Base-by-base conservation (phyloP, 2,329 filamentous ascomycete genomes). In the Aspergillus fructus region DNA sequence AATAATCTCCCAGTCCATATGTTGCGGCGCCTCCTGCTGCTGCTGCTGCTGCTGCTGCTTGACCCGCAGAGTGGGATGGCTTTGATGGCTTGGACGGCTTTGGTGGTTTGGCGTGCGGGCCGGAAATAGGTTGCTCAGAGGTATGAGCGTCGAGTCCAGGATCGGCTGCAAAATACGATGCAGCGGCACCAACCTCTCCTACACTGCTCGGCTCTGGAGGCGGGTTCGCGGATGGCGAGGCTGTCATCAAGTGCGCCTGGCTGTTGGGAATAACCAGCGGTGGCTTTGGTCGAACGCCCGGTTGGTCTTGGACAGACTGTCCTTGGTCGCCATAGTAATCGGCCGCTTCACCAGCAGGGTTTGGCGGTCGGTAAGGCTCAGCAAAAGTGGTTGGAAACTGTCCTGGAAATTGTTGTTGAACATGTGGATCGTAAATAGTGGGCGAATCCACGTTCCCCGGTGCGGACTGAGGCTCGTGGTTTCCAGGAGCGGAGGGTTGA, bases 271-370 rank as follows among this genome's bases (percentile, higher is more conserved):
- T 81, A 39, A 85, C 76, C 1, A 79, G 76, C 23, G 82, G 81
- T 33, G 75, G 75, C 15, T 78, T 70, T 6, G 82, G 79, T 43
- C 85, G 77, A 11, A 85, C 76, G n/a, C 85, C 85, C 6, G 85
- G 85, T 68, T 88, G 85, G 12, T 76, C 68, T 9, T 75, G 67
- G 2, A 88, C 84, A 17, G 83, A 86, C 66, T 87, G 75, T 11
- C 85, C 85, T 64, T 84, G 79, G 66, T 87, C 85, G 43, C 81
- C 79, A 67, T 87, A 88, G 68, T 85, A 88, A 34, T 86, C 83
- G 15, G 85, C 80, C 5, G 84, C 84, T 37, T 78, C 76, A 33
- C 85, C 85, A 53, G 79, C 78, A 19, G 78, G 75, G 41, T 77
- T 68, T 55, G 74, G 72, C 53, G 79, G 78, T 53, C 75, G 71